Evolutionary conservation across 1,284 basidiomycete genomes (phyloP).

Genomic region (Heterobasidion parviporum): DNA sequence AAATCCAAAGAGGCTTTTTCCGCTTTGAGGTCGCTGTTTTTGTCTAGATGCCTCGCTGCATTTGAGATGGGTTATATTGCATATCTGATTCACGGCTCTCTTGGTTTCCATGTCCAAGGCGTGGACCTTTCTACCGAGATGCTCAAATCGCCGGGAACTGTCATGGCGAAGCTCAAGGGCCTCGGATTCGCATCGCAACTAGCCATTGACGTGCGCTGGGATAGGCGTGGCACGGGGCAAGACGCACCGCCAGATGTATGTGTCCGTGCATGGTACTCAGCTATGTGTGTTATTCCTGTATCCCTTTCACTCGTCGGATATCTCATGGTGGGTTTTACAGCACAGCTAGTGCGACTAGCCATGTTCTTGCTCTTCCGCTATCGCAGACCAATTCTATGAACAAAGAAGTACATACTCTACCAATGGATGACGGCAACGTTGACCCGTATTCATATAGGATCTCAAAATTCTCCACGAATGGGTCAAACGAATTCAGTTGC

Average conservation of each 20-base stretch:
- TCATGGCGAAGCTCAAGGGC: not conserved
- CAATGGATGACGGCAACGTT: not conserved
- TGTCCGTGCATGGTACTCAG: slow-evolving; percentile 30
- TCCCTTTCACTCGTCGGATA: not conserved
- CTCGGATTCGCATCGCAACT: not conserved
- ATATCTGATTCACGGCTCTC: not conserved
- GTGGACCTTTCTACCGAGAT: not conserved
- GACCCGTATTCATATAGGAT: not conserved
- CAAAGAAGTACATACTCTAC: not conserved
- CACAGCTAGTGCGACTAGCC: not conserved
- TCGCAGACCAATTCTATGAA: not conserved
- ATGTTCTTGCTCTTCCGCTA: not conserved
- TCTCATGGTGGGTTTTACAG: not conserved
- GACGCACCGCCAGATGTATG: slow-evolving; percentile 3
- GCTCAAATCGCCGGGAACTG: not conserved
- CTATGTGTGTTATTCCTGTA: slow-evolving; percentile 17
- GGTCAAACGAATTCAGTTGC: not conserved
- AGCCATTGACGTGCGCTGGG: not conserved
- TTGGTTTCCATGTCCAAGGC: not conserved
- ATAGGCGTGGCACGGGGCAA: not conserved
- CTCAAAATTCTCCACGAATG: not conserved
- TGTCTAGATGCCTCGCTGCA: not conserved
- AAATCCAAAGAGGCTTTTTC: not conserved
- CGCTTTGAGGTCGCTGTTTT: not conserved
- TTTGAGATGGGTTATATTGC: not conserved